Evolutionary conservation across 805 yeast species (phyloP).

Genomic region (Suhomyces emberorum): DNA sequence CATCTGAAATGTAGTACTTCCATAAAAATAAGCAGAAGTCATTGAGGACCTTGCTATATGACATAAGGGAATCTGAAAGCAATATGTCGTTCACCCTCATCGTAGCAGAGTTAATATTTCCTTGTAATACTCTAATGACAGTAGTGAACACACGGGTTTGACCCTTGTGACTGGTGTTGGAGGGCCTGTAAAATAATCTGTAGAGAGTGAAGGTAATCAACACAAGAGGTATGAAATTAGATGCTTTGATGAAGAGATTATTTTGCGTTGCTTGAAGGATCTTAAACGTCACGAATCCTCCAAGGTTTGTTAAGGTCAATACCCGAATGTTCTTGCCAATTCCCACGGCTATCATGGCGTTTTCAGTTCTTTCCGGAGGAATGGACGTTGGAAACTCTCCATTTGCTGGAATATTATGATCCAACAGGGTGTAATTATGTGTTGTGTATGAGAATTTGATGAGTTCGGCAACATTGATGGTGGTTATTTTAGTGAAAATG

Average conservation of each 20-base stretch:
- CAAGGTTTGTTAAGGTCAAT: constrained; percentile 20
- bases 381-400: constrained; percentile 34
- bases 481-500: constrained; percentile 30
- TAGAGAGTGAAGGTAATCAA: constrained; percentile 12
- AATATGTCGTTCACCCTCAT: constrained; percentile 76
- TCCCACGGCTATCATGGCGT: constrained; percentile 28
- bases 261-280: constrained; percentile 3
- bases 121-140: constrained; percentile 50
- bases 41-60: constrained; percentile 71
- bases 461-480: constrained; percentile 45
- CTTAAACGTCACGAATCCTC: constrained; percentile 22
- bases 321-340: constrained; percentile 30
- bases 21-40: constrained; percentile 63
- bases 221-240: constrained; percentile 26
- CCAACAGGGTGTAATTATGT: constrained; percentile 32
- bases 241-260: constrained; percentile 3
- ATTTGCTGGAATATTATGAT: constrained; percentile 12
- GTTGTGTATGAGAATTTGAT: constrained; percentile 40
- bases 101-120: constrained; percentile 54
- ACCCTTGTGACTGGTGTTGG: constrained; percentile 30
- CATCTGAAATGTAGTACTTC: constrained; percentile 31
- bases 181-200: constrained; percentile 32
- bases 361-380: constrained; percentile 30
- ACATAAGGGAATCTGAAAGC: constrained; percentile 79
- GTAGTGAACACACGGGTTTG: constrained; percentile 46